Evolutionary conservation across 1,139 yeast species (phyloP), one percentile per base, ranked within the genome.

Genomic region (Blastobotrys serpentis): DNA sequence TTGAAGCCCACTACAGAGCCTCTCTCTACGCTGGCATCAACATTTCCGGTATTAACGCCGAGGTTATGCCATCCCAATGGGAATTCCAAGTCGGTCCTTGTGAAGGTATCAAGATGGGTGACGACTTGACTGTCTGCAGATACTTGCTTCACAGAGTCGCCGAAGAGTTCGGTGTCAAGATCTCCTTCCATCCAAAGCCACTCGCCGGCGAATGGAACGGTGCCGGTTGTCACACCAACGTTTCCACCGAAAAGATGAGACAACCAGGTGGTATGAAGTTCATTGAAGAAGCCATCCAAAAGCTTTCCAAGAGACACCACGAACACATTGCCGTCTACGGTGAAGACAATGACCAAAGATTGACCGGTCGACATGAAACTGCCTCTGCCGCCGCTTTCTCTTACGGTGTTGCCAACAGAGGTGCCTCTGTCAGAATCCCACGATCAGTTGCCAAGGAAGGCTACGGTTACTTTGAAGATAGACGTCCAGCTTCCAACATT

Each of bases 1-100:
- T 92, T 64, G 98, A 92, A 78, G 98, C 98, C 54, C 98, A 92
- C 77, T 92, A 92, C 85, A 84, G 95, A 73, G 98, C 98, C 56
- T 89, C 97, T 77, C 78, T 92, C 57, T 85, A 86, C 70, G 82
- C 98, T 56, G 98, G 97, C 67, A 72, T 92, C 61, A 76, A 78
- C 68, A 83, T 90, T 61, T 85, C 96, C 50, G 98, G 98, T 77
- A 90, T 92, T 71, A 92, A 92, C 72, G 98, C 98, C 62, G 98
- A 92, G 78, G 98, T 92, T 59, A 92, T 92, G 98, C 98, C 98
- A 52, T 88, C 98, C 52, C 98, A 92, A 80, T 92, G 98, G 98
- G 98, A 92, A 77, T 92, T 86, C 86, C 98, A 92, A 78, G 98
- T 92, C 62, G 98, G 98, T 67, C 98, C 98, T 57, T 88, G 97